Base-by-base conservation (phyloP, 83 land plant species). In the Diphasiastrum complanatum region DNA sequence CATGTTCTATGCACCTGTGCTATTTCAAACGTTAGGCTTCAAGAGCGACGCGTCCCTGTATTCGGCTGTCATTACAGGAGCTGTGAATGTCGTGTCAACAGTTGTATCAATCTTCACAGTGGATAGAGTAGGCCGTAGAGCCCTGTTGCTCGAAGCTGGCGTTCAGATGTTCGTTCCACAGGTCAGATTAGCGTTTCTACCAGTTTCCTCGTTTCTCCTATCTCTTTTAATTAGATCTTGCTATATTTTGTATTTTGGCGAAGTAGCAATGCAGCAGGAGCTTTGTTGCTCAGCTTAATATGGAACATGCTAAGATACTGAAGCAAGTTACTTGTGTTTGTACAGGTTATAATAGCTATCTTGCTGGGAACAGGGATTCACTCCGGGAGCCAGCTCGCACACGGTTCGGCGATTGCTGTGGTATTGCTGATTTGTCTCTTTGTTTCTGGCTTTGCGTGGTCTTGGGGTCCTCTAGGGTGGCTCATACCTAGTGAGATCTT, bases 1-100 rank as follows among this genome's bases (percentile, higher is more conserved):
- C 41, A 63, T 69, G 63, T 75, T 75, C 51, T 75, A 75, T 65
- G 68, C 74, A 3, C 78, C 78, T 0, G 73, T 69, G 14, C 58
- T 75, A 28, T 69, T 70, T 45, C 66, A 63, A 23, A 67, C 66
- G 14, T 6, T 67, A 25, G 77, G 77, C 4, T 74, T 74, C 55
- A 53, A 53, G 22, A 55, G 28, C 34, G 62, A 63, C 30, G 72
- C 67, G 2, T 54, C 77, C 8, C 49, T 74, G 3, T 47, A 61
- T 14, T 74, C 77, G 2, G 67, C 73, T 1, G 72, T 74, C 33
- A 63, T 74, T 36, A 68, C 60, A 23, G 72, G 77, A 0, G 29
- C 34, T 2, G 60, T 67, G 14, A 63, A 61, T 34, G 52, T 63
- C 19, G 16, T 68, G 8, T 61, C 45, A 22, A 68, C 66, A 33